Conservation (phyloP, 2,329 filamentous ascomycete genomes). For the Colletotrichum simmondsii region DNA sequence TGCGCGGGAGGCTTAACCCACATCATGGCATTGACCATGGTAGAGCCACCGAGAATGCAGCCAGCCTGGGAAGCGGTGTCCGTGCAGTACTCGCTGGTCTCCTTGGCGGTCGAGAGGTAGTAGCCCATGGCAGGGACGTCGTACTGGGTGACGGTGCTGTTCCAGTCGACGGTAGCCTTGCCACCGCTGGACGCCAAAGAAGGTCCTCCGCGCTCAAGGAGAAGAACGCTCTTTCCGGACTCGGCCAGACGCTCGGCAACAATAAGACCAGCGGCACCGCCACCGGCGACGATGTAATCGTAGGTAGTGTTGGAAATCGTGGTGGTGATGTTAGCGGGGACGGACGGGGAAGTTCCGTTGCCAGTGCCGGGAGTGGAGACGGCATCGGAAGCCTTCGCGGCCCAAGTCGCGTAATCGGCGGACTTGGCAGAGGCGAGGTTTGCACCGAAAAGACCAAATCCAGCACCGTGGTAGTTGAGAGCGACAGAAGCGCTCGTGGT, state of each 20-base stretch:
- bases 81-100: conserved; percentile 38
- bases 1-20: conserved; percentile 38
- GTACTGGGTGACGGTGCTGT: conserved; percentile 38
- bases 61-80: conserved; percentile 42
- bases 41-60: conserved; percentile 46
- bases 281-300: conserved; percentile 36
- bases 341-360: conserved; percentile 21
- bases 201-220: conserved; percentile 32
- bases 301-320: conserved; percentile 33
- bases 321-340: conserved; percentile 29
- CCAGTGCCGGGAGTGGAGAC: conserved; percentile 25
- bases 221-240: conserved; percentile 34
- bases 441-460: conserved; percentile 38
- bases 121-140: conserved; percentile 38
- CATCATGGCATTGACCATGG: conserved; percentile 42
- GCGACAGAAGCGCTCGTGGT: conserved; percentile 31
- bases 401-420: conserved; percentile 36
- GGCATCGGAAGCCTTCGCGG: conserved; percentile 39
- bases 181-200: conserved; percentile 33
- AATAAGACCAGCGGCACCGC: conserved; percentile 34
- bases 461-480: conserved; percentile 36
- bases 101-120: conserved; percentile 24
- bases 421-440: conserved; percentile 36
- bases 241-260: conserved; percentile 34
- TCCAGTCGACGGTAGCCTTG: conserved; percentile 40